Percentiles rank a stretch among this genome's conserved stretches.
phyloP scores from a whole-genome alignment of 176 grass and related monocot genomes.

The Juncus inflexus region DNA sequence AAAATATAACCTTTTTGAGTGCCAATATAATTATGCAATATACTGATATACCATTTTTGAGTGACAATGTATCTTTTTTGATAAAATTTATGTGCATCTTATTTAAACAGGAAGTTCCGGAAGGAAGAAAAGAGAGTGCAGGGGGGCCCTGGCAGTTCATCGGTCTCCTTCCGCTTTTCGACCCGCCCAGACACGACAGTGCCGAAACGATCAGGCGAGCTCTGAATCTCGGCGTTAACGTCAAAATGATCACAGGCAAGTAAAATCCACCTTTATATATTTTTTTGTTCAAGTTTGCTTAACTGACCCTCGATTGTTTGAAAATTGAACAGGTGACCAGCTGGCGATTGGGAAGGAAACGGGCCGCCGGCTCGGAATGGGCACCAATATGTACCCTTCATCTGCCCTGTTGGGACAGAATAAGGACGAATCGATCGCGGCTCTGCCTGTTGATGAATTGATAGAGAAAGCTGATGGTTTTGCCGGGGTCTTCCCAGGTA shows the following conservation, averaged over 20 bases:
- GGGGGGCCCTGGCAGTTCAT: conserved; percentile 85
- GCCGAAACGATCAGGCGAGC: conserved; percentile 85
- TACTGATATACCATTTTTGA: too few species aligned
- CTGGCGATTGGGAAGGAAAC: conserved; percentile 92
- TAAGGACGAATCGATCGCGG: conserved; percentile 66
- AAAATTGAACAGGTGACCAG: conserved; percentile 53
- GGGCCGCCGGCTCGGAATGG: conserved; percentile 79
- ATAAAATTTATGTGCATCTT: background rate
- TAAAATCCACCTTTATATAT: background rate
- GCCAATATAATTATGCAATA: too few species aligned
- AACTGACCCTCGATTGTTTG: background rate
- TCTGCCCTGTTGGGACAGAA: conserved; percentile 74
- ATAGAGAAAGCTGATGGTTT: conserved; percentile 94
- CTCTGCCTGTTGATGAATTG: conserved; percentile 80
- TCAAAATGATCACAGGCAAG: conserved; percentile 93
- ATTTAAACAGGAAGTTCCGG: conserved; percentile 65
- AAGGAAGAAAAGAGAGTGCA: conserved; percentile 74
- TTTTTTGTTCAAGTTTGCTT: background rate
- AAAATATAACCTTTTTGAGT: background rate
- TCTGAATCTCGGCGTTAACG: conserved; percentile 79
- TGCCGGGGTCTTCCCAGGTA: conserved; percentile 95
- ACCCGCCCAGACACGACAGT: conserved; percentile 87
- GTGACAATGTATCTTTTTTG: background rate
- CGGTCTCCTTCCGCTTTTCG: conserved; percentile 85
- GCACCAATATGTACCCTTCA: conserved; percentile 95